Percentiles rank a stretch among this genome's conserved stretches.
Conservation (phyloP, 805 yeast species). For the Saccharomycopsis amapae region DNA sequence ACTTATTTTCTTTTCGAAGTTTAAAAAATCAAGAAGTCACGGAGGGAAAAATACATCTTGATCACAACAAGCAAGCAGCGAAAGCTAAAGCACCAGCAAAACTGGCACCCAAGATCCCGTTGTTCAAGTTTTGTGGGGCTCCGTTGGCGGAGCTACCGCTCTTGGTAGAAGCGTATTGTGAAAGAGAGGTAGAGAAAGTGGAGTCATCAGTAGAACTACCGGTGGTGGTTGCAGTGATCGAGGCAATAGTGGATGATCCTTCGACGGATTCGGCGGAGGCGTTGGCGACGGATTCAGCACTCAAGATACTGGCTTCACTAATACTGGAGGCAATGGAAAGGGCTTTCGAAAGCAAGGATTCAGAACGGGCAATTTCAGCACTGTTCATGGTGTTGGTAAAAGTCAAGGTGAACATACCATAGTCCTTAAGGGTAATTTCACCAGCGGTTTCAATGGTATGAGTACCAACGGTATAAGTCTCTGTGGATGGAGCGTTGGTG, state of each 20-base stretch:
- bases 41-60: too few relatives aligned
- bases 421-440: slow-evolving; percentile 13
- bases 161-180: slow-evolving; percentile 1
- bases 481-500: slow-evolving; percentile 10
- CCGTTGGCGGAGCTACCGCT: slow-evolving; percentile 8
- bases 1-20: too few relatives aligned
- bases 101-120: slow-evolving; percentile 10
- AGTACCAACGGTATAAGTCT: slow-evolving; percentile 17
- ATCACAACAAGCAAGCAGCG: slow-evolving; percentile 18
- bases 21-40: too few relatives aligned
- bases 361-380: slow-evolving; percentile 13
- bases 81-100: slow-evolving; percentile 21
- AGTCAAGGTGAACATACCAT: slow-evolving; percentile 21
- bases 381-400: slow-evolving; percentile 16
- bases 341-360: slow-evolving; percentile 18
- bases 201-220: neutral
- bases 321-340: slow-evolving; percentile 17
- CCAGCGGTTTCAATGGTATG: slow-evolving; percentile 15
- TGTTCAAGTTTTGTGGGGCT: slow-evolving; percentile 3
- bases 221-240: neutral
- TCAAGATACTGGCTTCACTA: slow-evolving; percentile 13
- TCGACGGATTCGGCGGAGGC: slow-evolving; percentile 5
- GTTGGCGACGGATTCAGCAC: slow-evolving; percentile 15
- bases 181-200: neutral
- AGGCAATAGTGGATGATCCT: neutral